Evolutionary conservation across 2,329 filamentous ascomycete genomes (phyloP), one percentile per base, ranked within the genome.

Genomic region (Aschersonia sp.): DNA sequence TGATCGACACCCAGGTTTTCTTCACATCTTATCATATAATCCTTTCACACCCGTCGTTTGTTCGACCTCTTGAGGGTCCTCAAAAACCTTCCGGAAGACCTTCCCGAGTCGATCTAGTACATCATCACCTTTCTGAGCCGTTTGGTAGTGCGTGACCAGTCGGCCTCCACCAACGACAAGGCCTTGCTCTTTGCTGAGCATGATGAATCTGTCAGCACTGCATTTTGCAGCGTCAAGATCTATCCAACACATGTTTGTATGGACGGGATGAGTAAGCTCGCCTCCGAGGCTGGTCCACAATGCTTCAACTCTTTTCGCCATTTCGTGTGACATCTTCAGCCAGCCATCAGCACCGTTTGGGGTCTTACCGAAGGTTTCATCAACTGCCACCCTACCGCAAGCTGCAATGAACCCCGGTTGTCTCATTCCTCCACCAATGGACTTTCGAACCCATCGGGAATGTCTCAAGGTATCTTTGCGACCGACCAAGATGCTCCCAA

Each of bases 231-330:
- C 73, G 31, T 78, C 74, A 12, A 92, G 67, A 61, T 94, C 82
- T 50, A 94, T 59, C 87, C 86, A 94, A 35, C 87, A 78, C 85
- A 94, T 94, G 65, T 94, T 94, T n/a, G 88, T 94, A 59, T 94
- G 82, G 1, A 85, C 82, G 0, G 84, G 82, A 50, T 82, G 72
- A 28, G 72, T 64, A 49, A 88, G 65, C 63, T 75, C 78, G 1
- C 87, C 88, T 4, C 87, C 87, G 46, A 81, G 69, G 12, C 66
- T 67, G 4, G 70, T 74, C 88, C 88, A 94, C 53, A 84, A 62
- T n/a, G 69, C 69, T 73, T 83, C 86, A 42, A 83, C 66, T 54
- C 66, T 70, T 59, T 73, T 76, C 0, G 86, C 84, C 48, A 75
- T 75, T 43, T 68, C 66, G 61, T 91, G 84, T 4, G 74, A 77